These are phyloP conservation scores for Durio zibethinus DNA, from an alignment of 345 rosid species.

Conservation along the genomic window DNA sequence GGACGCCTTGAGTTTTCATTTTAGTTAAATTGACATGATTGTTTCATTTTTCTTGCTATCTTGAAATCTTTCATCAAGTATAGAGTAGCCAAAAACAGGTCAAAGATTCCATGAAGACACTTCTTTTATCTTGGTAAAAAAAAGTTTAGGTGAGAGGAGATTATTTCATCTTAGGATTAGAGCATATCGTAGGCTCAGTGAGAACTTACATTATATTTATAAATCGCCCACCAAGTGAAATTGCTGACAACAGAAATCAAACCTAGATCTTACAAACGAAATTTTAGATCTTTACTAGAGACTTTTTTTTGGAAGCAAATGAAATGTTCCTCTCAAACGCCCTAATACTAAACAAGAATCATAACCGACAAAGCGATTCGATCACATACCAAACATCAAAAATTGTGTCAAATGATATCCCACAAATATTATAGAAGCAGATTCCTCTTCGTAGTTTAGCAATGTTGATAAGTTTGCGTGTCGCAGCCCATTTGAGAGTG, in stretches of 20 bases:
- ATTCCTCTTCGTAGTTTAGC: slow-evolving; percentile 67
- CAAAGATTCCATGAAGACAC: background rate
- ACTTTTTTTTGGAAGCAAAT: too few relatives aligned
- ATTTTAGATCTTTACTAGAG: too few relatives aligned
- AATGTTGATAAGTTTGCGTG: slow-evolving; percentile 56
- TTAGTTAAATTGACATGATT: background rate
- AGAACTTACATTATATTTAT: too few relatives aligned
- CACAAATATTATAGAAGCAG: slow-evolving; percentile 71
- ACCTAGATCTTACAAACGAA: too few relatives aligned
- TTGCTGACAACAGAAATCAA: too few relatives aligned
- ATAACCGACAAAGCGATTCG: background rate
- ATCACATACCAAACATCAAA: slow-evolving; percentile 74
- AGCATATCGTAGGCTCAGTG: too few relatives aligned
- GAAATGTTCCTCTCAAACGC: background rate
- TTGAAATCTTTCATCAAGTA: background rate
- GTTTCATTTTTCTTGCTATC: background rate
- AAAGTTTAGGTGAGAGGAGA: too few relatives aligned
- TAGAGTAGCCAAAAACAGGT: background rate
- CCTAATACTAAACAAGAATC: background rate
- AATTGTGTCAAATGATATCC: slow-evolving; percentile 74
- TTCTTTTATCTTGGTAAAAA: too few relatives aligned
- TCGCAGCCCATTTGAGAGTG: slow-evolving; percentile 70
- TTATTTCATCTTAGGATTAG: too few relatives aligned
- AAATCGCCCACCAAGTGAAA: too few relatives aligned
- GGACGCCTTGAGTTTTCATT: background rate